phyloP scores from a whole-genome alignment of 2,329 filamentous ascomycete species.

The Fusarium caatingaense region DNA sequence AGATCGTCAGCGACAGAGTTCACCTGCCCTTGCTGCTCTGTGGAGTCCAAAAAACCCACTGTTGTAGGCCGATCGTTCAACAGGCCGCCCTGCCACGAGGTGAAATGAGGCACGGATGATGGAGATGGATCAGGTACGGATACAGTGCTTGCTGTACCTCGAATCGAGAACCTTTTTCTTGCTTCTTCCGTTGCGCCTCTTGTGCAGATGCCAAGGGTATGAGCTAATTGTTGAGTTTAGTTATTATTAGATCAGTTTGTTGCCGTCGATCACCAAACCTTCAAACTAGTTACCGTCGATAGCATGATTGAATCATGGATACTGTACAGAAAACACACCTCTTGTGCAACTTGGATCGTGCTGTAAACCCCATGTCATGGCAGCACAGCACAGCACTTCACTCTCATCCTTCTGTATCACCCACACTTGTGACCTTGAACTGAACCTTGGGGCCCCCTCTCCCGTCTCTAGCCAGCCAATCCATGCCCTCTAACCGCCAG shows the following conservation, averaged over 20 bases:
- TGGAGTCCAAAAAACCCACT: neutral
- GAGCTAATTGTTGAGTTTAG: neutral
- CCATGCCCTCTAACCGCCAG: slow-evolving; percentile 27
- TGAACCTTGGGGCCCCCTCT: slow-evolving; percentile 1
- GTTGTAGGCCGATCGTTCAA: neutral
- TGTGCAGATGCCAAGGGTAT: neutral
- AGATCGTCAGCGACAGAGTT: neutral
- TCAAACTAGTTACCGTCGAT: neutral
- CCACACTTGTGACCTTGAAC: slow-evolving; percentile 11
- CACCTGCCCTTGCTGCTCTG: neutral
- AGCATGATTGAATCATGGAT: neutral
- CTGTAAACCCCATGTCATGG: neutral
- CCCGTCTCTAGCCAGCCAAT: slow-evolving; percentile 30
- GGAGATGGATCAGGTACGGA: neutral
- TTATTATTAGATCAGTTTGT: neutral
- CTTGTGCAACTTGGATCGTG: neutral
- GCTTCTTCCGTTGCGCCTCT: neutral
- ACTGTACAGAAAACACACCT: neutral
- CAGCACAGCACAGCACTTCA: neutral
- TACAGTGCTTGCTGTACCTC: neutral
- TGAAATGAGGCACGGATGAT: neutral
- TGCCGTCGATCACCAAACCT: neutral
- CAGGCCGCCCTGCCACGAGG: neutral
- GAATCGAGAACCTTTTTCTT: neutral
- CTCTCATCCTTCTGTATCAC: slow-evolving; percentile 30